A percentile compares a stretch with the other conserved stretches of the same genome.
phyloP scores from a whole-genome alignment of 768 basidiomycete species.

The Obba rivulosa region DNA sequence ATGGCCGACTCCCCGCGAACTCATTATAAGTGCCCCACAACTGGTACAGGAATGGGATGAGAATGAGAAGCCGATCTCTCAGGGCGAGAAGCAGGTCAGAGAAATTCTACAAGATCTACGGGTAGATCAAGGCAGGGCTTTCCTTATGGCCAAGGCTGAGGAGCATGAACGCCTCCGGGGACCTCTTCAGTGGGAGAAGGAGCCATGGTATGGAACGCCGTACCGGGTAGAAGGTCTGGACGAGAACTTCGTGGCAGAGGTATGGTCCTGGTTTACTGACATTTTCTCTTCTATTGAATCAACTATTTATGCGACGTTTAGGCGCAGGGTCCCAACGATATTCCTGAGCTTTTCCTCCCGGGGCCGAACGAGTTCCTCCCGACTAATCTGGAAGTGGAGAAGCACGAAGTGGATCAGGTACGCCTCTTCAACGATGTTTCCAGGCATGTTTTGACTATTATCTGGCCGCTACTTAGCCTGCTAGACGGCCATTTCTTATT shows the following conservation, averaged over 20 bases:
- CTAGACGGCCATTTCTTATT: constrained; percentile 70
- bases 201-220: constrained; percentile 90
- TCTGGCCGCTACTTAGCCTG: constrained; percentile 45
- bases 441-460: background rate
- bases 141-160: constrained; percentile 74
- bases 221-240: constrained; percentile 75
- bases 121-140: constrained; percentile 57
- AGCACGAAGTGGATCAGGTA: constrained; percentile 62
- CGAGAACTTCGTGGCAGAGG: constrained; percentile 50
- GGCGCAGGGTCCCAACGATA: constrained; percentile 61
- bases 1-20: constrained; percentile 77
- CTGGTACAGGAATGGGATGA: constrained; percentile 73
- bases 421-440: constrained; percentile 7
- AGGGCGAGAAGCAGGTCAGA: constrained; percentile 41
- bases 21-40: constrained; percentile 64
- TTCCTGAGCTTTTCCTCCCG: constrained; percentile 72
- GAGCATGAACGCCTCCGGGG: constrained; percentile 48
- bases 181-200: constrained; percentile 56
- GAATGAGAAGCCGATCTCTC: constrained; percentile 18
- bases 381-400: constrained; percentile 77
- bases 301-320: constrained; percentile 21
- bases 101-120: constrained; percentile 57
- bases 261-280: constrained; percentile 1
- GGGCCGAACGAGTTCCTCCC: constrained; percentile 90
- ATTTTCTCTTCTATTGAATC: background rate